Evolutionary conservation across 495 filamentous ascomycete genomes (phyloP), one percentile per base, ranked within the genome.

Genomic region (Barbatosphaeria neglecta): DNA sequence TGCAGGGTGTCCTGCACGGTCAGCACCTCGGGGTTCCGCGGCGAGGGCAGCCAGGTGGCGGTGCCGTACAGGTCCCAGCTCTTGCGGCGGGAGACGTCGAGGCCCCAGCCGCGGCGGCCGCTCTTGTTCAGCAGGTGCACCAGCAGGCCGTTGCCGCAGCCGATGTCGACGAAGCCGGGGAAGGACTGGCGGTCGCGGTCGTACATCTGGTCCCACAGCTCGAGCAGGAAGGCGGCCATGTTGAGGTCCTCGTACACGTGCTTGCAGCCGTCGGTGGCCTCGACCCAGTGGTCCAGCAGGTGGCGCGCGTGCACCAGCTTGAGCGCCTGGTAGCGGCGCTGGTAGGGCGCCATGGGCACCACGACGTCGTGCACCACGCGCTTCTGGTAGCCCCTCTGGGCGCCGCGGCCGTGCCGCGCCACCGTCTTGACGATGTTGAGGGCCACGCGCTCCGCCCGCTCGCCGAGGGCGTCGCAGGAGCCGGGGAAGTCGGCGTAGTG

Each of bases 91-190:
- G 87, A 70, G 9, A 88, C 92, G 63, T 98, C 92, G 57, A 96
- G 94, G 2, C 92, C 93, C 75, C 82, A 90, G 22, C 92, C 92
- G 5, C 52, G 45, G 63, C 86, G 97, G 5, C 90, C 90, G 67
- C 97, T 89, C 54, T 74, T 69, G 9, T 82, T 66, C 5, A 97
- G 76, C 27, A 97, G 76, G 54, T 90, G 77, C 10, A 95, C 85
- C n/a, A 98, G 75, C 1, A 97, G 74, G 13, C 92, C 92, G 58
- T 96, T 97, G 5, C 92, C 92, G 56, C 92, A 97, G 15, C 89
- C 92, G 40, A 98, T 83, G 57, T 97, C 93, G 9, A 96, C 86
- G 55, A 98, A 98, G 5, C 90, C 88, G 1, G 87, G 86, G 55
- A 95, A 35, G 31, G 28, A 95, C 1, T n/a, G n/a, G n/a, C 56